A percentile compares a stretch with the other conserved stretches of the same genome.
Evolutionary conservation across 1,139 yeast genomes (phyloP).

Genomic region (Yamadazyma atmosphaerica): DNA sequence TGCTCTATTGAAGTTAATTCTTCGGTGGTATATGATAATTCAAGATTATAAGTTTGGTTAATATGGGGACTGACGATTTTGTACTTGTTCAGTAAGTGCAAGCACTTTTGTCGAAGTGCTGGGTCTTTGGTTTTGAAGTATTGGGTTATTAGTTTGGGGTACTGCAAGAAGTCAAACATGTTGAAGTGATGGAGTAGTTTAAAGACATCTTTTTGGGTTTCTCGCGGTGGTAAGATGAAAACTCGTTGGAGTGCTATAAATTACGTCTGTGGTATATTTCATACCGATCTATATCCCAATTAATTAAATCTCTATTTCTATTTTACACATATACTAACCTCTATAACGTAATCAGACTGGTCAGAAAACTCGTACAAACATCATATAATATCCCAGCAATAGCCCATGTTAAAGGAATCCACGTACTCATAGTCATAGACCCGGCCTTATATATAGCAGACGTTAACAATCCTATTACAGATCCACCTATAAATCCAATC

Average conservation of each 20-base stretch:
- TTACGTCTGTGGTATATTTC: too few relatives aligned
- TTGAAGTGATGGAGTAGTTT: background rate
- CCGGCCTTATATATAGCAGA: conserved; percentile 76
- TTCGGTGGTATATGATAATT: background rate
- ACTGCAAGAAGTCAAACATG: conserved; percentile 13
- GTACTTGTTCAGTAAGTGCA: conserved; percentile 3
- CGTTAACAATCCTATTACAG: conserved; percentile 65
- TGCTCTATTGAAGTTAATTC: conserved; percentile 6
- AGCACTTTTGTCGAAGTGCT: background rate
- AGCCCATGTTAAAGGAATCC: conserved; percentile 90
- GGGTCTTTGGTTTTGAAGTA: conserved; percentile 7
- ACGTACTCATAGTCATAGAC: conserved; percentile 80
- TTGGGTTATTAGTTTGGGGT: conserved; percentile 14
- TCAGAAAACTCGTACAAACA: conserved; percentile 61
- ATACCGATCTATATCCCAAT: background rate
- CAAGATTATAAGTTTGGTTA: background rate
- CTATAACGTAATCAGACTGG: conserved; percentile 37
- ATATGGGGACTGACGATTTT: conserved; percentile 1
- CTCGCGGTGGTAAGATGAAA: too few relatives aligned
- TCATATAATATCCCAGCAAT: conserved; percentile 65
- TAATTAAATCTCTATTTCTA: too few relatives aligned
- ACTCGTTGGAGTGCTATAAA: too few relatives aligned
- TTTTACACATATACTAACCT: too few relatives aligned
- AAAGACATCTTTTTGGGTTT: too few relatives aligned
- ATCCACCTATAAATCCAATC: conserved; percentile 71